A percentile compares a stretch with the other conserved stretches of the same genome.
Evolutionary conservation across 2,329 filamentous ascomycete species (phyloP).

Genomic region (Phialemoniopsis sp.): DNA sequence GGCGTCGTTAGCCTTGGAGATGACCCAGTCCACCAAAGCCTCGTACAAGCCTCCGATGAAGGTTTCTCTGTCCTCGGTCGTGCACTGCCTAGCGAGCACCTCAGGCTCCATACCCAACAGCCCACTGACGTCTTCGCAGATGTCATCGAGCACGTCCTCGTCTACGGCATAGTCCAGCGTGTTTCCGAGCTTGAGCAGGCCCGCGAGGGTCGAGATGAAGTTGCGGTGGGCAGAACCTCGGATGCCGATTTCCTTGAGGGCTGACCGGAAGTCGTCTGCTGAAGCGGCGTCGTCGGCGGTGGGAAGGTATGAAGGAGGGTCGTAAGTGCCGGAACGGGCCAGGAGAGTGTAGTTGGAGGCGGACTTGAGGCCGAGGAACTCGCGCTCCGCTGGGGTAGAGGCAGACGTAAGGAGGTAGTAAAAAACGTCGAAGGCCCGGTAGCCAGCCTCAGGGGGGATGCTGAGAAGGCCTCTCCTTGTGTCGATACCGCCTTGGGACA

Average conservation of each 20-base stretch:
- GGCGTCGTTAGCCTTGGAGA: constrained; percentile 80
- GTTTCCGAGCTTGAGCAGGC: constrained; percentile 86
- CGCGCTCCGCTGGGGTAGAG: constrained; percentile 81
- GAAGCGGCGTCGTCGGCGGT: constrained; percentile 89
- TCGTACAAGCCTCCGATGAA: constrained; percentile 89
- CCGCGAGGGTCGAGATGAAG: constrained; percentile 81
- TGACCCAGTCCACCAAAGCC: constrained; percentile 90
- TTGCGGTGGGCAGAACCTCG: constrained; percentile 80
- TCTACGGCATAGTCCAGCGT: constrained; percentile 82
- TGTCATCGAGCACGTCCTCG: constrained; percentile 75
- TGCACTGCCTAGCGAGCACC: constrained; percentile 71
- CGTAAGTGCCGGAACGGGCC: constrained; percentile 78
- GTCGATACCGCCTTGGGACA: constrained; percentile 87
- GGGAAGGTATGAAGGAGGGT: constrained; percentile 81
- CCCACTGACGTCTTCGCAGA: constrained; percentile 85
- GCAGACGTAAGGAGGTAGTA: constrained; percentile 94
- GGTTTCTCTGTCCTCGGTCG: constrained; percentile 77
- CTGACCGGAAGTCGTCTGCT: constrained; percentile 86
- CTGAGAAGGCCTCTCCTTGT: constrained; percentile 75
- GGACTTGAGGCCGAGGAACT: constrained; percentile 78
- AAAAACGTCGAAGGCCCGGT: constrained; percentile 94
- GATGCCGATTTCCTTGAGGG: constrained; percentile 88
- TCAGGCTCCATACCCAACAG: constrained; percentile 86
- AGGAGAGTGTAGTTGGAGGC: constrained; percentile 76
- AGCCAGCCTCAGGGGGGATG: constrained; percentile 74